Base-by-base conservation (phyloP, 345 rosid species). In the Mercurialis annua region DNA sequence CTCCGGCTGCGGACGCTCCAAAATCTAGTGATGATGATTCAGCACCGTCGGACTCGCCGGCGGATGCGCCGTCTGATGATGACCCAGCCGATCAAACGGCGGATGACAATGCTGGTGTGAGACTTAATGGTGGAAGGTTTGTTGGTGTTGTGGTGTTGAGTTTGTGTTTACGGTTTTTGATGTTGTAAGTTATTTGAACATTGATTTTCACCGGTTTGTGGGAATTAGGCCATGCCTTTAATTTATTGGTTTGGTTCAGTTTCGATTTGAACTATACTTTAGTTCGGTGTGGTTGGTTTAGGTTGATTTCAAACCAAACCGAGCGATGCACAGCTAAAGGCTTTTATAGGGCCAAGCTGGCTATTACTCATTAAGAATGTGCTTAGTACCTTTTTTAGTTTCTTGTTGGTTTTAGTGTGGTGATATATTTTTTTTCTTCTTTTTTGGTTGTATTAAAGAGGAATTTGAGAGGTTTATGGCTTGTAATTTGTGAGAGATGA, bases 1-100 rank as follows among this genome's bases (percentile, higher is more conserved):
- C 92, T 0, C 92, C 96, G 0, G 85, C 96, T 31, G 94, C 92
- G 0, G 85, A 87, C 56, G 74, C 96, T 2, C 97, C 97, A 2
- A 84, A 81, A 78, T 67, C 82, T 1, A 63, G 77, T 38, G 83
- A 83, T 6, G 63, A 64, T 71, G 49, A 64, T 20, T 73, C 69
- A 0, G 72, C 85, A 0, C 87, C 82, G 0, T 79, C 92, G 11
- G 88, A 87, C 52, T 80, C 97, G 0, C 95, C 97, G 0, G 92
- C 90, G 0, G 87, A 85, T 62, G 76, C 90, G 26, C 95, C 97
- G 0, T 88, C 69, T 2, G 88, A 67, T 16, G 83, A 70, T 29
- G 70, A 59, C 4, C 43, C 82, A 0, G 90, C 83, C 2, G 97
- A 90, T 58, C 73, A 75, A 0, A 75, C 84, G 0, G 90, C 84